phyloP scores from a whole-genome alignment of 805 yeast genomes.

The Wickerhamia fluorescens region DNA sequence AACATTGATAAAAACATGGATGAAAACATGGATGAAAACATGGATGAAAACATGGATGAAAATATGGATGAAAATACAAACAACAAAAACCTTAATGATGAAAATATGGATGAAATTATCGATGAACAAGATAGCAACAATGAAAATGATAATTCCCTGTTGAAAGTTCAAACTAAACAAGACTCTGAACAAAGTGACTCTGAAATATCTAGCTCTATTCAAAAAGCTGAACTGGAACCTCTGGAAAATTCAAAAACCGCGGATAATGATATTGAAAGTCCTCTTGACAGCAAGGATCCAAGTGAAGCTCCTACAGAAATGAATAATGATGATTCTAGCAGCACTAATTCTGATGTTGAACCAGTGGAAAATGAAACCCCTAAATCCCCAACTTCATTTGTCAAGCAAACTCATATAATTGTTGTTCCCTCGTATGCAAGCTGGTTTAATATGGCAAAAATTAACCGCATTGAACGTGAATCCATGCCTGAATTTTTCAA shows the following conservation, averaged over 20 bases:
- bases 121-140: too few species aligned
- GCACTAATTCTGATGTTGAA: slow-evolving; percentile 1
- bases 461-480: slow-evolving; percentile 73
- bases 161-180: too few species aligned
- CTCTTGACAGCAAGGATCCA: too few species aligned
- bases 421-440: slow-evolving; percentile 81
- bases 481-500: slow-evolving; percentile 86
- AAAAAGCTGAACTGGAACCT: too few species aligned
- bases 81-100: not conserved
- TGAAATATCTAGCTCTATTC: too few species aligned
- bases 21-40: too few species aligned
- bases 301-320: not conserved
- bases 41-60: too few species aligned
- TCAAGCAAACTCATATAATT: slow-evolving; percentile 71
- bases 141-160: too few species aligned
- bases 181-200: too few species aligned
- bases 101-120: not conserved
- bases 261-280: too few species aligned
- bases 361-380: slow-evolving; percentile 3
- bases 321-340: not conserved
- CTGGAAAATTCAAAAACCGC: too few species aligned
- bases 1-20: slow-evolving; percentile 2
- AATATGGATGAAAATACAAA: too few species aligned
- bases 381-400: slow-evolving; percentile 2
- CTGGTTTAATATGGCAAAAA: slow-evolving; percentile 72